Conservation (phyloP, 2,329 filamentous ascomycete species). For the Pseudocercospora fijiensis region DNA sequence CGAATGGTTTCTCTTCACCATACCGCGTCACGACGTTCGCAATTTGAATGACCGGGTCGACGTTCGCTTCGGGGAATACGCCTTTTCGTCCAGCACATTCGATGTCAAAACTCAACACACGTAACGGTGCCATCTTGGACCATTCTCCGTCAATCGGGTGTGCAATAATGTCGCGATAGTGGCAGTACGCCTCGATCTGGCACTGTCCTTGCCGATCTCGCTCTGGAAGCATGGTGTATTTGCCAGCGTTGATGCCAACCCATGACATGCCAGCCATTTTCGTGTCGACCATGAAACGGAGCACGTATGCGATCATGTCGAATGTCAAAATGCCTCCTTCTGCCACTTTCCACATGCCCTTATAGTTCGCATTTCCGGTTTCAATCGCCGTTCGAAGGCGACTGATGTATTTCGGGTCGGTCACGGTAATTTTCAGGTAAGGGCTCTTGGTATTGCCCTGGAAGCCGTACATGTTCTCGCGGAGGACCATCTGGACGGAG, state of each 20-base stretch:
- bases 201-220: slow-evolving; percentile 80
- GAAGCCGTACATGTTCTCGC: slow-evolving; percentile 90
- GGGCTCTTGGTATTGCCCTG: slow-evolving; percentile 90
- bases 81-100: slow-evolving; percentile 97
- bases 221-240: slow-evolving; percentile 68
- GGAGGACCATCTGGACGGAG: slow-evolving; percentile 75
- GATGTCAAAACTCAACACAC: slow-evolving; percentile 95
- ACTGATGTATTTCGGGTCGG: slow-evolving; percentile 79
- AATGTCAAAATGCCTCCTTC: slow-evolving; percentile 80
- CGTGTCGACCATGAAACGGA: slow-evolving; percentile 97
- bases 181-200: slow-evolving; percentile 88
- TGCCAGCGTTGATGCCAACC: slow-evolving; percentile 77
- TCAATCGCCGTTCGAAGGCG: slow-evolving; percentile 75
- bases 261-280: slow-evolving; percentile 96
- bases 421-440: slow-evolving; percentile 91
- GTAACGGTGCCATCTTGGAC: slow-evolving; percentile 94
- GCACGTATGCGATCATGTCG: slow-evolving; percentile 91
- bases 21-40: slow-evolving; percentile 93
- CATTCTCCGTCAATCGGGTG: slow-evolving; percentile 90
- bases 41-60: slow-evolving; percentile 96
- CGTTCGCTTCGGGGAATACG: slow-evolving; percentile 88
- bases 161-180: slow-evolving; percentile 78
- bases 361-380: slow-evolving; percentile 77
- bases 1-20: slow-evolving; percentile 91
- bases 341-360: slow-evolving; percentile 75